Evolutionary conservation across 257 asterid genomes (phyloP).

Genomic region (Jacaranda copaia): DNA sequence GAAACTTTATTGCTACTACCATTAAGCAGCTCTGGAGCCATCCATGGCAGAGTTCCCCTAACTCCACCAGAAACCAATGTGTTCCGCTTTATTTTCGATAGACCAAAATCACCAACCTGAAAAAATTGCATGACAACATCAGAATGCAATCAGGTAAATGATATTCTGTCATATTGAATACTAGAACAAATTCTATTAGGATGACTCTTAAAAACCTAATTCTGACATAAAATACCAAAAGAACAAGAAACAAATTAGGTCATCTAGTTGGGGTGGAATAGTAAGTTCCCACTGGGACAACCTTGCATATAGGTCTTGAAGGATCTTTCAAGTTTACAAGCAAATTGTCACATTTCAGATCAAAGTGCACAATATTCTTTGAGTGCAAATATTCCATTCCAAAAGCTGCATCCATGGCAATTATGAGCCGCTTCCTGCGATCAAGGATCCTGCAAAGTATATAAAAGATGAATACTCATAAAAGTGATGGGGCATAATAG

Average conservation of each 20-base stretch:
- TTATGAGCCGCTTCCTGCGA: conserved; percentile 79
- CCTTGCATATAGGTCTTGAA: conserved; percentile 96
- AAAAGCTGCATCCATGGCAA: conserved; percentile 98
- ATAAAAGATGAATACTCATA: conserved; percentile 19
- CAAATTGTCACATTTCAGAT: conserved; percentile 91
- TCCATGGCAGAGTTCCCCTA: conserved; percentile 97
- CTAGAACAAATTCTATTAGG: conserved; percentile 1
- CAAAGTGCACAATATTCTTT: conserved; percentile 93
- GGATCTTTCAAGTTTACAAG: conserved; percentile 91
- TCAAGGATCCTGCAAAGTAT: conserved; percentile 76
- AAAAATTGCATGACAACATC: conserved; percentile 35
- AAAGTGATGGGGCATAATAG: neutral
- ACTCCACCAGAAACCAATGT: conserved; percentile 98
- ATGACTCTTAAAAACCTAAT: neutral
- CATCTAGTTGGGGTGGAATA: neutral
- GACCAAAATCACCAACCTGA: conserved; percentile 96
- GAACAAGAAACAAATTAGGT: conserved; percentile 18
- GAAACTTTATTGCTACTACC: conserved; percentile 87
- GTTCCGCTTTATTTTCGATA: conserved; percentile 84
- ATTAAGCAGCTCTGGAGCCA: conserved; percentile 94
- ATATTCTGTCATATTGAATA: conserved; percentile 2
- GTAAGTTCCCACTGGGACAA: conserved; percentile 26
- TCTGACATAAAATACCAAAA: neutral
- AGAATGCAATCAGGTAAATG: conserved; percentile 28
- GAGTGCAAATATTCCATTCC: conserved; percentile 98